These are phyloP conservation scores for Starmera caribaea DNA, from an alignment of 805 yeast species.

Conservation along the genomic window DNA sequence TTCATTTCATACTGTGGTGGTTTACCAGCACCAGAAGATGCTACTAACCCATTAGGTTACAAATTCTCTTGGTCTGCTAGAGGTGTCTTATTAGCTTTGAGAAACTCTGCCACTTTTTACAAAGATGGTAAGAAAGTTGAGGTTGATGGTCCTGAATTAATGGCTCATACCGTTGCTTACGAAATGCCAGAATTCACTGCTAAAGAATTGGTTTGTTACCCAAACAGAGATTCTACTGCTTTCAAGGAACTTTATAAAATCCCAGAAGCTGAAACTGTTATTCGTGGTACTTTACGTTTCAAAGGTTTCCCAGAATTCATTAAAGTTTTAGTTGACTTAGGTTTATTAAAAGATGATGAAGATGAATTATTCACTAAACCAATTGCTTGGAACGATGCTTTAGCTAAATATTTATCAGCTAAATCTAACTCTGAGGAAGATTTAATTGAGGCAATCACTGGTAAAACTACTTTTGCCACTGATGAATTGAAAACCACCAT, in stretches of 20 bases:
- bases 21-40: slow-evolving; percentile 94
- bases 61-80: slow-evolving; percentile 99
- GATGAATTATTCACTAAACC: slow-evolving; percentile 46
- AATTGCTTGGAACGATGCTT: slow-evolving; percentile 83
- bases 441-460: slow-evolving; percentile 63
- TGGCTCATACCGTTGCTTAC: slow-evolving; percentile 93
- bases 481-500: slow-evolving; percentile 81
- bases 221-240: slow-evolving; percentile 95
- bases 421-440: slow-evolving; percentile 61
- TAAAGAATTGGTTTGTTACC: slow-evolving; percentile 69
- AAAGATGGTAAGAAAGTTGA: slow-evolving; percentile 74
- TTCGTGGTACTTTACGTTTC: slow-evolving; percentile 95
- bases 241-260: slow-evolving; percentile 87
- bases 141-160: slow-evolving; percentile 80
- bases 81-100: slow-evolving; percentile 91
- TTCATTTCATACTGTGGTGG: slow-evolving; percentile 99
- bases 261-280: slow-evolving; percentile 95
- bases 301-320: slow-evolving; percentile 99
- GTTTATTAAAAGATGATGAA: slow-evolving; percentile 77
- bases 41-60: slow-evolving; percentile 97
- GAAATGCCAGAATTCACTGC: slow-evolving; percentile 87
- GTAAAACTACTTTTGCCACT: slow-evolving; percentile 72
- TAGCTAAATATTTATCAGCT: slow-evolving; percentile 68
- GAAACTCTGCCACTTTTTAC: slow-evolving; percentile 88
- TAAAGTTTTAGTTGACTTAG: slow-evolving; percentile 89